Evolutionary conservation across 23 red algal species (phyloP).

Genomic region (Gracilaria gracilis): DNA sequence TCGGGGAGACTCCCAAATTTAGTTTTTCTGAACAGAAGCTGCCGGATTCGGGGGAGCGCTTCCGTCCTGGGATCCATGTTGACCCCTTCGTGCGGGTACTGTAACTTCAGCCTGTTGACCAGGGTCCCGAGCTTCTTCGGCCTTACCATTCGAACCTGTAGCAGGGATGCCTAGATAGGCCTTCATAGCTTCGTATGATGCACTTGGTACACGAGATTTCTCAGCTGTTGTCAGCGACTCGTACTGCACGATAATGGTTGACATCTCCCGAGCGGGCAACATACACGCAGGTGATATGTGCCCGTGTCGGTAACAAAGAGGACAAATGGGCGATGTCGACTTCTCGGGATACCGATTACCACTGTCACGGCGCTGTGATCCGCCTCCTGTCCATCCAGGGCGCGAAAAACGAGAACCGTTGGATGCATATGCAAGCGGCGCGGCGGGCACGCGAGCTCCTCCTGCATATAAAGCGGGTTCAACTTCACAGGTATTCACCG

Average conservation of each 20-base stretch:
- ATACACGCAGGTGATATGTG: background rate
- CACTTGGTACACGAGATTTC: background rate
- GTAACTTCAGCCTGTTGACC: background rate
- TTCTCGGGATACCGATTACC: background rate
- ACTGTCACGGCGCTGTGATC: background rate
- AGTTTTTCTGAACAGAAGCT: background rate
- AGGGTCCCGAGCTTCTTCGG: background rate
- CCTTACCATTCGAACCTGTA: background rate
- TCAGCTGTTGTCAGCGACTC: background rate
- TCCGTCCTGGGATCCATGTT: background rate
- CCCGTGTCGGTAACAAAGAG: background rate
- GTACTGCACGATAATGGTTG: background rate
- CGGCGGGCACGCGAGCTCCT: background rate
- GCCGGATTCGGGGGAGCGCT: background rate
- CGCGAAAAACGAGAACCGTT: conserved; percentile 7
- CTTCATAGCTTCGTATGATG: background rate
- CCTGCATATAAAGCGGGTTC: background rate
- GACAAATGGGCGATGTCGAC: background rate
- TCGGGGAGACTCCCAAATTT: conserved; percentile 1
- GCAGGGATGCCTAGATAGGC: background rate
- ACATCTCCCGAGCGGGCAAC: background rate
- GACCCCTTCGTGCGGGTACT: background rate
- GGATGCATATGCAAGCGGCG: background rate
- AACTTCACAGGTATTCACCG: background rate
- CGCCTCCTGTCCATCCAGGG: background rate